phyloP scores from a whole-genome alignment of 2,329 filamentous ascomycete genomes.

The Neofusicoccum cordaticola region DNA sequence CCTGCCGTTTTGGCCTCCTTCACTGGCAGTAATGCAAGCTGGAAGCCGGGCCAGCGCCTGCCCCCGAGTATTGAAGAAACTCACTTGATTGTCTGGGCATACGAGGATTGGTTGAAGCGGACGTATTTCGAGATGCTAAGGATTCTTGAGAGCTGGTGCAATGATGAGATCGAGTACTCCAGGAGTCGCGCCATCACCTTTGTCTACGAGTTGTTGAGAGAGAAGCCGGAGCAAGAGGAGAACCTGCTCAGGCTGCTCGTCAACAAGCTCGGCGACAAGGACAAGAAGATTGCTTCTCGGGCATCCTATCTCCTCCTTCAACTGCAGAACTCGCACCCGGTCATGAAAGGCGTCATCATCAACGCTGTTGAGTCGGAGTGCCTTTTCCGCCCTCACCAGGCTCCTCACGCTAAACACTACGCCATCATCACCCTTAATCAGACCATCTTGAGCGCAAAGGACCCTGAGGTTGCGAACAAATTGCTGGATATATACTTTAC shows the following conservation, averaged over 20 bases:
- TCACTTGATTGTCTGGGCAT: slow-evolving; percentile 85
- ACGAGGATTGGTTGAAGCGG: slow-evolving; percentile 92
- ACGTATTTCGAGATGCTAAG: slow-evolving; percentile 92
- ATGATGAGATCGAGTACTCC: slow-evolving; percentile 92
- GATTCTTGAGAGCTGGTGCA: slow-evolving; percentile 87
- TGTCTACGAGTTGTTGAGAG: slow-evolving; percentile 84
- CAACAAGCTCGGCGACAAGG: slow-evolving; percentile 93
- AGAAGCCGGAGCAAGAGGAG: slow-evolving; percentile 95
- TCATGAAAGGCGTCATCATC: slow-evolving; percentile 90
- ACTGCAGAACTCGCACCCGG: slow-evolving; percentile 79
- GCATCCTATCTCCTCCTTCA: slow-evolving; percentile 93
- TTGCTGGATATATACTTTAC: slow-evolving; percentile 90
- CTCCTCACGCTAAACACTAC: slow-evolving; percentile 87
- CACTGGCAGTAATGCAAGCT: slow-evolving; percentile 60
- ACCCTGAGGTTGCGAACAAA: slow-evolving; percentile 75
- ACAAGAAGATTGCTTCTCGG: slow-evolving; percentile 91
- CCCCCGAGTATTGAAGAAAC: slow-evolving; percentile 70
- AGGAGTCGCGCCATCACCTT: slow-evolving; percentile 85
- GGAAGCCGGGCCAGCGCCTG: slow-evolving; percentile 67
- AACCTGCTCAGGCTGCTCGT: slow-evolving; percentile 88
- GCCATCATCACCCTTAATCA: slow-evolving; percentile 96
- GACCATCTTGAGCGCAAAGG: slow-evolving; percentile 82
- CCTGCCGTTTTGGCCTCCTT: slow-evolving; percentile 71
- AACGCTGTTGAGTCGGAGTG: slow-evolving; percentile 83
- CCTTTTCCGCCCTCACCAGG: slow-evolving; percentile 83